These are phyloP conservation scores for Trametes sp. DNA, from an alignment of 1,284 basidiomycete species.

Conservation along the genomic window DNA sequence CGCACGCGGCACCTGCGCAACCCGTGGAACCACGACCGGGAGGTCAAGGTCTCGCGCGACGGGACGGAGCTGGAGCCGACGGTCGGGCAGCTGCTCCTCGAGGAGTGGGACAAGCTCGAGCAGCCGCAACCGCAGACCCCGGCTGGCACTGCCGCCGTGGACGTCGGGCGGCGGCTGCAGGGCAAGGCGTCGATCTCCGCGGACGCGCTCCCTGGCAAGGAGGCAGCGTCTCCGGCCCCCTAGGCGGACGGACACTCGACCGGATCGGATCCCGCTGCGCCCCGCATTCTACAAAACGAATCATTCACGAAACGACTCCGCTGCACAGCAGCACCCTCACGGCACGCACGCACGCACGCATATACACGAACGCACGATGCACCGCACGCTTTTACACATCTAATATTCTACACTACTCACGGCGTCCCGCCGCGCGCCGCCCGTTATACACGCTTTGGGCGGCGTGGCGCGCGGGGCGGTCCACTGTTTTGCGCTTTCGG, in stretches of 20 bases:
- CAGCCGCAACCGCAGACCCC: conserved; percentile 22
- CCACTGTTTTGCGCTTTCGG: conserved; percentile 1
- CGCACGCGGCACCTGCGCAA: conserved; percentile 85
- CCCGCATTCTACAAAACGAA: conserved; percentile 18
- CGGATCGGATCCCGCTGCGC: not conserved
- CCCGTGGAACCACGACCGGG: conserved; percentile 91
- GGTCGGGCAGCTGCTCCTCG: conserved; percentile 77
- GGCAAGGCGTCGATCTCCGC: conserved; percentile 29
- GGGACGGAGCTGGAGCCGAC: conserved; percentile 90
- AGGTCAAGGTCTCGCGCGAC: conserved; percentile 92
- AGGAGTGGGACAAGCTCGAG: conserved; percentile 71
- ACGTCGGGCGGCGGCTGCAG: conserved; percentile 24
- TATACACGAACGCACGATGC: conserved; percentile 37
- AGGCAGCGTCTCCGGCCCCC: conserved; percentile 5
- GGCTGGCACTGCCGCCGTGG: conserved; percentile 18
- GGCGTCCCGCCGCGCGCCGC: conserved; percentile 26
- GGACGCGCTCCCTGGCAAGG: conserved; percentile 15
- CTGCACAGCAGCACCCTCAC: conserved; percentile 17
- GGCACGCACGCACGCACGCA: conserved; percentile 36
- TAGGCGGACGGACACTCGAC: conserved; percentile 18
- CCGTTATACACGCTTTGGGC: conserved; percentile 30
- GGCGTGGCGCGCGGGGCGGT: conserved; percentile 22
- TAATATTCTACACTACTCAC: conserved; percentile 33
- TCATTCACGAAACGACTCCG: conserved; percentile 31
- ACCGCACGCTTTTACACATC: conserved; percentile 24